Base-by-base conservation (phyloP, 805 yeast species). In the Teunomyces kruisii region DNA sequence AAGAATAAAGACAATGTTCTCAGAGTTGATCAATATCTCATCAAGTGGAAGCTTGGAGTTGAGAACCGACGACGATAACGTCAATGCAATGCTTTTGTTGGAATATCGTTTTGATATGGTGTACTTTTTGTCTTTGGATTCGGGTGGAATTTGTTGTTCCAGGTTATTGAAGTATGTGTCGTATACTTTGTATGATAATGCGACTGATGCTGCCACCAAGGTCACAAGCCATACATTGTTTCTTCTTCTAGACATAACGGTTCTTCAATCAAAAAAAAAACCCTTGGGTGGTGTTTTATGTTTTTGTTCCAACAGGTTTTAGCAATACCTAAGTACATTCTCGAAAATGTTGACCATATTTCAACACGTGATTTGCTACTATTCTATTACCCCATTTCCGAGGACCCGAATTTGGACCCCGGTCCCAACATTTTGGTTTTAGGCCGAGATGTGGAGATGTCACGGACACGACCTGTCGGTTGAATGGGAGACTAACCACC, bases 1-100 rank as follows among this genome's bases (percentile, higher is more conserved):
- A 24, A 72, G 61, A 39, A 72, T 72, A 50, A 72, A 72, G 6
- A 73, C 67, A 31, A 72, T 70, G 50, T 72, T 72, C 26, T 67
- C 71, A 2, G 66, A 54, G 26, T 62, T 65, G 43, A 61, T 45
- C 37, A 72, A 56, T 13, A 71, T 70, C 15, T 71, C 74, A 45
- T 65, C 56, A 42, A 72, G 58, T 2, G 75, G 76, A 22, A 70
- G 54, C 39, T 60, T 54, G 39, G 67, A 59, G 43, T 58, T 62
- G 46, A 72, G 54, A n/a, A 72, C 67, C 24, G 72, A 64, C 42
- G 70, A 70, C 38, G 72, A 69, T 36, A 72, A 62, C 7, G 76
- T 72, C 50, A 72, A 59, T 5, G 73, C 75, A 28, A 72, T 67
- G 15, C 66, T 56, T 48, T 69, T 68, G 44, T 57, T 57, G 22